Evolutionary conservation across 2,329 filamentous ascomycete genomes (phyloP), one percentile per base, ranked within the genome.

Genomic region (Cytospora piceae): DNA sequence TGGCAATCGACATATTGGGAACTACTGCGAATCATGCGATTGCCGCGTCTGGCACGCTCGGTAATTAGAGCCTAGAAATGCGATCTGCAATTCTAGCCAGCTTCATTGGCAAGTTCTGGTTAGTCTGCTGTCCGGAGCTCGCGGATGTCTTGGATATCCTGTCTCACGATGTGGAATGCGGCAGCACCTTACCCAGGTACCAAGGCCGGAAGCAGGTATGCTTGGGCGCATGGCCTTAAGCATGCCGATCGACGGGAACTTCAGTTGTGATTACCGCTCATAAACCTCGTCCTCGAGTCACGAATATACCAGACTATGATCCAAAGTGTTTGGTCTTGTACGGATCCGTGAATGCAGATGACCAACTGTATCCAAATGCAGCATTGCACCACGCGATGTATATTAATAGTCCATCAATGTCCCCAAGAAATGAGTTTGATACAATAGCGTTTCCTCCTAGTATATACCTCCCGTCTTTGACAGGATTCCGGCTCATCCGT

Each of bases 81-180:
- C 12, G 46, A 49, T 49, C 46, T 22, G 46, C 46, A 49, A 8
- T 1, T 24, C 24, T 7, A 14, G 2, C 24, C 11, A 24, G 46
- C n/a, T 20, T 49, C 46, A 49, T 24, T 49, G 46, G 46, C 46
- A 49, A 46, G 7, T 46, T 17, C 8, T 46, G 42, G 17, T 20
- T 46, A 46, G 46, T 49, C 24, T 24, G 8, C 46, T 14, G 17
- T 22, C 46, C 46, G 46, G 46, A 49, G n/a, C 46, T 49, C 46
- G 46, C n/a, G 22, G 22, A 49, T 49, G 46, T 49, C 46, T 49
- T 20, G 7, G 7, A 49, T 20, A n/a, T 1, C 12, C 7, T 49
- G 46, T 49, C 46, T 49, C 46, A 49, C 46, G 46, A 49, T 49
- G n/a, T 22, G 46, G 46, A 49, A 49, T 49, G 46, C 46, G 46